phyloP scores from a whole-genome alignment of 495 filamentous ascomycete genomes.

The Podospora pseudocomata region DNA sequence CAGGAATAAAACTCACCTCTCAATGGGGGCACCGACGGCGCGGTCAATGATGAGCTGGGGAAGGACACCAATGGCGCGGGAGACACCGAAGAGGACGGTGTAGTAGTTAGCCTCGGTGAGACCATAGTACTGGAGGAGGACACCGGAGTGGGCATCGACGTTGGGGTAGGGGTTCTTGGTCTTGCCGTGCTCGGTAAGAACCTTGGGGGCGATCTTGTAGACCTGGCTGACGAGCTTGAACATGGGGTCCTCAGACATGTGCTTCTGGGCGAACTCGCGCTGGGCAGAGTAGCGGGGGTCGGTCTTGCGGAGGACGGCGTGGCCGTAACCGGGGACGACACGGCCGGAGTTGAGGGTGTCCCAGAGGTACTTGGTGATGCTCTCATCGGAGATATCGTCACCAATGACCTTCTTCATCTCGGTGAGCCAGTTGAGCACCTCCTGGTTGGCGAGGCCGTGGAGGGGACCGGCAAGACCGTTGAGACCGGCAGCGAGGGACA shows the following conservation, averaged over 20 bases:
- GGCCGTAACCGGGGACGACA: constrained; percentile 96
- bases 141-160: constrained; percentile 77
- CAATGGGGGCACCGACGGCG: constrained; percentile 82
- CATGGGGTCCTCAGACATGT: constrained; percentile 94
- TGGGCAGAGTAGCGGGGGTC: constrained; percentile 97
- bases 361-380: constrained; percentile 98
- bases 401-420: constrained; percentile 97
- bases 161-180: constrained; percentile 72
- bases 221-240: constrained; percentile 99
- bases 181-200: constrained; percentile 99
- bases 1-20: constrained; percentile 48
- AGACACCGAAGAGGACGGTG: constrained; percentile 98
- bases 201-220: constrained; percentile 98
- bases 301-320: constrained; percentile 98
- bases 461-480: constrained; percentile 97
- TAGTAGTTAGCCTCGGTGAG: constrained; percentile 99
- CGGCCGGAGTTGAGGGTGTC: constrained; percentile 89
- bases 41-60: constrained; percentile 99
- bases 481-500: constrained; percentile 91
- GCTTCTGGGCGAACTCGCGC: constrained; percentile 84
- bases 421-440: constrained; percentile 96
- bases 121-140: constrained; percentile 98
- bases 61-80: constrained; percentile 93
- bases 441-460: constrained; percentile 98
- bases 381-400: constrained; percentile 89